Conservation (phyloP, 768 basidiomycete genomes). For the Cystofilobasidium ferigula region DNA sequence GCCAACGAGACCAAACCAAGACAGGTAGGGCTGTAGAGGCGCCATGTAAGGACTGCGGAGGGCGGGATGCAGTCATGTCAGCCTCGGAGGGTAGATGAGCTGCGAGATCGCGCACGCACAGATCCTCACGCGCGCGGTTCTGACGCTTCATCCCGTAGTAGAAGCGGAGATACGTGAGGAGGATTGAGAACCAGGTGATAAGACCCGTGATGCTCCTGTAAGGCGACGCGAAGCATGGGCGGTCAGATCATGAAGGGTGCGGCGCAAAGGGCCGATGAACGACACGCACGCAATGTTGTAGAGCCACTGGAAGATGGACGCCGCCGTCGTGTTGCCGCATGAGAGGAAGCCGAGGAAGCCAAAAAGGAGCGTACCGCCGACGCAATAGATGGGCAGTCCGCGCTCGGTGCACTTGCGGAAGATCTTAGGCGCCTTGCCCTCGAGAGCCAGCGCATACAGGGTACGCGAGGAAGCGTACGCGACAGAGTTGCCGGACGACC, state of each 20-base stretch:
- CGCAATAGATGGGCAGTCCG: constrained; percentile 34
- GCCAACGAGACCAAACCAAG: constrained; percentile 25
- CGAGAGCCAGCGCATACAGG: constrained; percentile 37
- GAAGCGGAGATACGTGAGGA: constrained; percentile 20
- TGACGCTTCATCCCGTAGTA: constrained; percentile 22
- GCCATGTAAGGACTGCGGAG: neutral
- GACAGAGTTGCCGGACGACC: constrained; percentile 39
- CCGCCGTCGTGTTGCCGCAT: constrained; percentile 5
- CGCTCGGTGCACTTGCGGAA: constrained; percentile 32
- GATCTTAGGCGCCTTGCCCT: constrained; percentile 33
- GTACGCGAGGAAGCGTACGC: constrained; percentile 32
- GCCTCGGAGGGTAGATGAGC: too few species aligned
- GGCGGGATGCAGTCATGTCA: too few species aligned
- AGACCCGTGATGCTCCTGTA: constrained; percentile 38
- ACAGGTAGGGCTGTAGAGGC: constrained; percentile 26
- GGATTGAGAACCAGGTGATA: constrained; percentile 35
- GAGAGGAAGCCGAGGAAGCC: constrained; percentile 29
- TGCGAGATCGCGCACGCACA: neutral
- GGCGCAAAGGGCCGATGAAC: too few species aligned
- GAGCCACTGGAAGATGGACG: constrained; percentile 29
- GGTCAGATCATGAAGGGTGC: too few species aligned
- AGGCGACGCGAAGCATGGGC: too few species aligned
- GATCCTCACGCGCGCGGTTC: constrained; percentile 4
- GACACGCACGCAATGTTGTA: constrained; percentile 37
- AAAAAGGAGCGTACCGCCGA: constrained; percentile 26